phyloP scores from a whole-genome alignment of 2,329 filamentous ascomycete genomes.

The Colletotrichum musicola region DNA sequence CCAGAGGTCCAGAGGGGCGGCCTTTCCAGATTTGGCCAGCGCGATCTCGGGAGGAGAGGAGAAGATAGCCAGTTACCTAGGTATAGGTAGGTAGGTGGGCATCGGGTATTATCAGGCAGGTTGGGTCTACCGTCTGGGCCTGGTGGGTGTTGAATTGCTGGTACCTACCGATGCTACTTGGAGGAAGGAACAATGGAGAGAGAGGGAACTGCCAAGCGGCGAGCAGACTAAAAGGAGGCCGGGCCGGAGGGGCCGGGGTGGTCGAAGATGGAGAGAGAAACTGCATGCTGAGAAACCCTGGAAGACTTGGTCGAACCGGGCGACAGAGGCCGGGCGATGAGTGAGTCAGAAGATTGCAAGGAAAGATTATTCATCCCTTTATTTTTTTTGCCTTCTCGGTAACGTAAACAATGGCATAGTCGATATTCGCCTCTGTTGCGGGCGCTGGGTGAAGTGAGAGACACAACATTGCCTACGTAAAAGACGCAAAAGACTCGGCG shows the following conservation, averaged over 20 bases:
- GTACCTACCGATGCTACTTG: too few relatives aligned
- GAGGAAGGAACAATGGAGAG: slow-evolving; percentile 14
- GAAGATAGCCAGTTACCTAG: neutral
- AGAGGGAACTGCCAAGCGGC: slow-evolving; percentile 23
- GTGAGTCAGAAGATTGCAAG: slow-evolving; percentile 1
- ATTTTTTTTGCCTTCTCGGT: neutral
- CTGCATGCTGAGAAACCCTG: slow-evolving; percentile 1
- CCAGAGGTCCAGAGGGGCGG: neutral
- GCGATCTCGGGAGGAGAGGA: neutral
- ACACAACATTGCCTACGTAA: neutral
- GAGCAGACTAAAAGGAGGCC: slow-evolving; percentile 28
- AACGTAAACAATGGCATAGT: slow-evolving; percentile 10
- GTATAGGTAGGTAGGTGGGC: neutral
- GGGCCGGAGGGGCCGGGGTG: slow-evolving; percentile 20
- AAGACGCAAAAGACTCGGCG: neutral
- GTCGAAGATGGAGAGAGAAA: neutral
- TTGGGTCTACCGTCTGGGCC: too few relatives aligned
- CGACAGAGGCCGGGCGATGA: neutral
- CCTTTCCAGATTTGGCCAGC: slow-evolving; percentile 7
- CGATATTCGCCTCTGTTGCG: slow-evolving; percentile 2
- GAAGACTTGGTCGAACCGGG: slow-evolving; percentile 5
- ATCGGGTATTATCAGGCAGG: neutral
- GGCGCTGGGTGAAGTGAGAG: slow-evolving; percentile 2
- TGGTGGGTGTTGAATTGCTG: too few relatives aligned
- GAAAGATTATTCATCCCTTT: slow-evolving; percentile 4